These are phyloP conservation scores for Colletotrichum sp. DNA, from an alignment of 2,329 filamentous ascomycete genomes.

Conservation along the genomic window DNA sequence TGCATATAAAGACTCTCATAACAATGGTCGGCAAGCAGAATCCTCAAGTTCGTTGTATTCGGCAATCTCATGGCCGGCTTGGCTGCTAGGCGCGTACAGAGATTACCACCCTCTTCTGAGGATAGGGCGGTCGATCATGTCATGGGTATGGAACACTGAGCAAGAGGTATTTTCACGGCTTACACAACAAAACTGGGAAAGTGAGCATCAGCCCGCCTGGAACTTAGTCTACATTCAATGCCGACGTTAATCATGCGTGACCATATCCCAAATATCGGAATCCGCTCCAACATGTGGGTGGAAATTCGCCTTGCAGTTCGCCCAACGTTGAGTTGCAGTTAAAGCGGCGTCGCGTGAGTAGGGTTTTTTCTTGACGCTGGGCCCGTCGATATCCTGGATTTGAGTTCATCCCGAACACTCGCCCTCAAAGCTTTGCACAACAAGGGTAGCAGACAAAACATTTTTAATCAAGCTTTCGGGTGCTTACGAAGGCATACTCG, in stretches of 20 bases:
- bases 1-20: neutral
- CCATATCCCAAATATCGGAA: neutral
- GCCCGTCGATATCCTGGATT: neutral
- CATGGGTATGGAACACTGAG: neutral
- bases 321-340: neutral
- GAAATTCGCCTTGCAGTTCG: neutral
- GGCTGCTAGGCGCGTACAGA: neutral
- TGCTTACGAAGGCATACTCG: neutral
- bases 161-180: neutral
- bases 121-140: neutral
- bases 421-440: neutral
- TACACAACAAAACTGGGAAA: neutral
- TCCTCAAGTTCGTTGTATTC: neutral
- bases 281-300: neutral
- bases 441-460: neutral
- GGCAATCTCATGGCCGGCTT: neutral
- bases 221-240: neutral
- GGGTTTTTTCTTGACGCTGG: neutral
- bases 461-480: neutral
- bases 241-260: neutral
- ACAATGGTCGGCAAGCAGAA: neutral
- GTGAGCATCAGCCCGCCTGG: neutral
- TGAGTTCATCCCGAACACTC: neutral
- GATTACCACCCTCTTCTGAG: neutral
- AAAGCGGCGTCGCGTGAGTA: neutral